These are phyloP conservation scores for Polysphondylium violaceum DNA, from an alignment of 78 protist genomes.

Conservation along the genomic window DNA sequence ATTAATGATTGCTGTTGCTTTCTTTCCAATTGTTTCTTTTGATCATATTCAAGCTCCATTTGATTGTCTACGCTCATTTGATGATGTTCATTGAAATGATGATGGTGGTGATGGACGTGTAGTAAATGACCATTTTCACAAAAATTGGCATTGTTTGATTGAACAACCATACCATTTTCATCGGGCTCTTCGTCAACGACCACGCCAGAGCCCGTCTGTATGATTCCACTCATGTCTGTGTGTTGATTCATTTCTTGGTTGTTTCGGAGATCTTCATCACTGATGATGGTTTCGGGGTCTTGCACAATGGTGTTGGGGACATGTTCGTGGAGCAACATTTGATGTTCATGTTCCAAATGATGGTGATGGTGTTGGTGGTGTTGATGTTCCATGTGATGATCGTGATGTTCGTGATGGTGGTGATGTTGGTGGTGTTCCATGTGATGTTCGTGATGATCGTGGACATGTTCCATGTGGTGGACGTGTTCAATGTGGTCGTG, in stretches of 20 bases:
- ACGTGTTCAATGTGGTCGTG: neutral
- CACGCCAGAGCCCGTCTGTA: neutral
- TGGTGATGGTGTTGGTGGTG: neutral
- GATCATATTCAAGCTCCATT: neutral
- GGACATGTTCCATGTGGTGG: neutral
- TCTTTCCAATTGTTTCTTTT: neutral
- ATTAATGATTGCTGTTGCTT: neutral
- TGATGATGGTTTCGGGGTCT: neutral
- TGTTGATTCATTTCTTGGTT: conserved; percentile 1
- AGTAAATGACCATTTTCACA: neutral
- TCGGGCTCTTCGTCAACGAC: neutral
- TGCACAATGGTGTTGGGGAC: neutral
- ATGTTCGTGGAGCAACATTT: neutral
- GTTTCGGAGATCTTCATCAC: neutral
- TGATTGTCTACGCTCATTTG: neutral
- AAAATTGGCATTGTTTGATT: neutral
- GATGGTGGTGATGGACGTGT: neutral
- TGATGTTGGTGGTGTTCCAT: neutral
- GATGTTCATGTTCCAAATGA: neutral
- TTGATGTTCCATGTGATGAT: neutral
- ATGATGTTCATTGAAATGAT: neutral
- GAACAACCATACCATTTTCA: neutral
- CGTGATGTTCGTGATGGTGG: neutral
- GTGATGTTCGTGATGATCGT: neutral
- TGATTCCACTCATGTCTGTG: neutral